Evolutionary conservation across 331 rosid species (phyloP), one percentile per base, ranked within the genome.

Genomic region (Prunus yedoensis): DNA sequence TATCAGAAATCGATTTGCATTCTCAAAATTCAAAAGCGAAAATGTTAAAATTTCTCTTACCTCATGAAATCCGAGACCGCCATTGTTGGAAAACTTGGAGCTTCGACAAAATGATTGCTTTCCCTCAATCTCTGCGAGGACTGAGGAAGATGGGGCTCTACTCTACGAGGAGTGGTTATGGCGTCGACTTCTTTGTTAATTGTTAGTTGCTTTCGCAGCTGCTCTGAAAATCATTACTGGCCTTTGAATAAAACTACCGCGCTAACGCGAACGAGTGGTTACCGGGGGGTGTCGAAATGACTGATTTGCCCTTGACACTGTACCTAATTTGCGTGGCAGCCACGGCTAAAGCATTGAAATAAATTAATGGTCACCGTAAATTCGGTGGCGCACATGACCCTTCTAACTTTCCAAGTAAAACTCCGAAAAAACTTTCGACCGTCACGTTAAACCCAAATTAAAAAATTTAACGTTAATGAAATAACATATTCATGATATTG

Each of bases 131-230:
- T 76, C 61, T 61, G 45, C 5, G 16, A 47, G 1, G 16, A 3
- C 52, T 14, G 58, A 5, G 10, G 58, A 32, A 15, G 21, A 62
- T 30, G 52, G 35, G 62, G 66, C 62, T 82, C 73, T 77, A 77
- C 66, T 82, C 76, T 77, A 77, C 70, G 73, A 51, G 54, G 54
- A 58, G 27, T 76, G 75, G 96, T 84, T 93, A 82, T 84, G 85
- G 87, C 78, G 91, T 94, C 91, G 64, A 64, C 83, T 46, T 89
- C 95, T 41, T 43, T 69, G 78, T 78, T 75, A 11, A 57, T 79
- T 77, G 59, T 30, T 56, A 61, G 71, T 77, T 65, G 76, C 70
- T 17, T 65, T 81, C 52, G 73, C 32, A 65, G 63, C 27, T 52
- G 52, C 66, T 68, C 16, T 61, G 61, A 12, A 49, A 9, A 69